These are phyloP conservation scores for Papiliotrema terrestris DNA, from an alignment of 1,284 basidiomycete genomes.

Conservation along the genomic window DNA sequence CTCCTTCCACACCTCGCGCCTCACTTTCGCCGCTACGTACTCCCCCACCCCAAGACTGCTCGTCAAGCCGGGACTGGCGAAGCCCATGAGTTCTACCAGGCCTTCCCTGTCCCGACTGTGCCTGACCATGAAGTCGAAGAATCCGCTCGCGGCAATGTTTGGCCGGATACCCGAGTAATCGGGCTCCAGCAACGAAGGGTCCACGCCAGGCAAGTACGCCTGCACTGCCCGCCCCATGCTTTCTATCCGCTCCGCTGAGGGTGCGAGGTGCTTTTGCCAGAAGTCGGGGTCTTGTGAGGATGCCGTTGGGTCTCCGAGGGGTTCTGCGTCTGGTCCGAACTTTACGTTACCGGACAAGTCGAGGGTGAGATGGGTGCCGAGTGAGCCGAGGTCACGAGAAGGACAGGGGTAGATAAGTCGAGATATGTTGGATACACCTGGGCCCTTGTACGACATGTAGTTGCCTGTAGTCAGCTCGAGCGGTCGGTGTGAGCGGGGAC, in stretches of 20 bases:
- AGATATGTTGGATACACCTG: constrained; percentile 61
- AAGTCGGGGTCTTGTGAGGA: constrained; percentile 62
- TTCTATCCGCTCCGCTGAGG: constrained; percentile 57
- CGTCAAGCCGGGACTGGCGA: constrained; percentile 56
- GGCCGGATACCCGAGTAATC: constrained; percentile 92
- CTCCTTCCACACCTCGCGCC: constrained; percentile 34
- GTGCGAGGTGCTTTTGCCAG: constrained; percentile 68
- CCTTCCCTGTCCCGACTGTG: constrained; percentile 39
- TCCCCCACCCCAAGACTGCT: constrained; percentile 53
- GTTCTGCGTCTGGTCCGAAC: constrained; percentile 93
- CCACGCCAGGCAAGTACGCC: constrained; percentile 69
- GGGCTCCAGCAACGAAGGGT: constrained; percentile 63
- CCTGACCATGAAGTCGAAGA: constrained; percentile 71
- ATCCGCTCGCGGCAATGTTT: constrained; percentile 72
- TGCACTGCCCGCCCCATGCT: constrained; percentile 61
- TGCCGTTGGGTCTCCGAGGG: constrained; percentile 60
- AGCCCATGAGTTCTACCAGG: constrained; percentile 52
- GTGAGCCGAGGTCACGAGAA: constrained; percentile 58
- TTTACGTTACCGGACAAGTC: constrained; percentile 81
- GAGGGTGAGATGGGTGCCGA: constrained; percentile 88
- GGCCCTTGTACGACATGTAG: constrained; percentile 81
- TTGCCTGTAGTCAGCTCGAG: constrained; percentile 53
- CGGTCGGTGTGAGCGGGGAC: constrained; percentile 14
- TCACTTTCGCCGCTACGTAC: constrained; percentile 49
- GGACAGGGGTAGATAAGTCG: constrained; percentile 89